Evolutionary conservation across 148 eudicot genomes (phyloP).

Genomic region (Vaccinium macrocarpon): DNA sequence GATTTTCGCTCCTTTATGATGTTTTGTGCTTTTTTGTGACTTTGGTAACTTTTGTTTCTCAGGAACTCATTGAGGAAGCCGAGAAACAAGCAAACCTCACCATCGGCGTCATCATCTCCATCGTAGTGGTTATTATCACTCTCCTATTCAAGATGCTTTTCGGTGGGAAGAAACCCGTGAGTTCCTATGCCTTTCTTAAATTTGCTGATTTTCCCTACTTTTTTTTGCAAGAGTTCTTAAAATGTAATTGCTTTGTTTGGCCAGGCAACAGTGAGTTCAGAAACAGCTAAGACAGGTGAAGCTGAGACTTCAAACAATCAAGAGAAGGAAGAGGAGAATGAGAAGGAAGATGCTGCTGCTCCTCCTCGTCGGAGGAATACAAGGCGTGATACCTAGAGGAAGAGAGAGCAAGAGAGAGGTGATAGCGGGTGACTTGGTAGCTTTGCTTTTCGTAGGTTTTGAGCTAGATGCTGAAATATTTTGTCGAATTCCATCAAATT

Average conservation of each 20-base stretch:
- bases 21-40: background rate
- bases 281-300: constrained; percentile 30
- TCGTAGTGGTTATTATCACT: constrained; percentile 47
- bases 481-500: background rate
- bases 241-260: background rate
- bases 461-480: constrained; percentile 13
- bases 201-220: background rate
- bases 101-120: constrained; percentile 58
- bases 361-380: constrained; percentile 62
- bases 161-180: constrained; percentile 87
- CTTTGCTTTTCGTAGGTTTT: constrained; percentile 16
- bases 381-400: constrained; percentile 61
- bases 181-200: constrained; percentile 20
- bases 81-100: constrained; percentile 79
- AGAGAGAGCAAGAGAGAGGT: background rate
- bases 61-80: constrained; percentile 89
- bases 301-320: constrained; percentile 41
- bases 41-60: constrained; percentile 8
- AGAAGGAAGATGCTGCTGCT: constrained; percentile 40
- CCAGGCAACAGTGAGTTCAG: constrained; percentile 42
- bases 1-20: background rate
- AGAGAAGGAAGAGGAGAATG: constrained; percentile 54
- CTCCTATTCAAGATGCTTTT: constrained; percentile 62
- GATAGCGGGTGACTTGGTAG: background rate
- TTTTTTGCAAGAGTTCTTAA: background rate